Evolutionary conservation across 441 rosid genomes (phyloP).

Genomic region (Gossypium davidsonii): DNA sequence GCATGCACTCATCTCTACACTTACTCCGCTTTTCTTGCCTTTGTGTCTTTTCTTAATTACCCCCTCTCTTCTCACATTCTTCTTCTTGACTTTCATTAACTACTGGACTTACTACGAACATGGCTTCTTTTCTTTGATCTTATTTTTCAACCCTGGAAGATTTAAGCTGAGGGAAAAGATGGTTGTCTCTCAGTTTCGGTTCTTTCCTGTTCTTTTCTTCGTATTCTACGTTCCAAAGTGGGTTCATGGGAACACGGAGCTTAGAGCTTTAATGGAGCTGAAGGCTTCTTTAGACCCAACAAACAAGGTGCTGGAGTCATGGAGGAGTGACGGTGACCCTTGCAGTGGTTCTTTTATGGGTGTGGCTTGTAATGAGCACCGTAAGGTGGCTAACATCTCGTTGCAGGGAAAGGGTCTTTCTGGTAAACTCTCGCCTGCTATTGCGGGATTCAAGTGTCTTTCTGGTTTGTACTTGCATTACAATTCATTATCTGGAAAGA

Average conservation of each 20-base stretch:
- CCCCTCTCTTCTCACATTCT: constrained; percentile 22
- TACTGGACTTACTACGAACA: not conserved
- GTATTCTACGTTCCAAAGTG: constrained; percentile 15
- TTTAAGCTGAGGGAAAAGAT: constrained; percentile 11
- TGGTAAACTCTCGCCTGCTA: constrained; percentile 48
- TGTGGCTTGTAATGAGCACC: constrained; percentile 49
- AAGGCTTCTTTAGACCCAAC: constrained; percentile 56
- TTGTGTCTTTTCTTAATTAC: not conserved
- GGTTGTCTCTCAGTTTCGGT: constrained; percentile 24
- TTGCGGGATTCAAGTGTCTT: constrained; percentile 44
- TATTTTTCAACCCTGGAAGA: not conserved
- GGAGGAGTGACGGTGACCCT: constrained; percentile 51
- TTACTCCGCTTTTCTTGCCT: not conserved
- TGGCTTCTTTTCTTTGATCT: not conserved
- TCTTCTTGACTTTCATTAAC: constrained; percentile 13
- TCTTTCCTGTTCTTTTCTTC: constrained; percentile 22
- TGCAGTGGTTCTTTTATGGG: constrained; percentile 54
- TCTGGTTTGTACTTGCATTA: constrained; percentile 65
- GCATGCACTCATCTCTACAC: constrained; percentile 17
- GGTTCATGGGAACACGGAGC: constrained; percentile 50
- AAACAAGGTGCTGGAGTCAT: constrained; percentile 40
- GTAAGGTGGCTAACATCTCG: constrained; percentile 53
- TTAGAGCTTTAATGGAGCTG: constrained; percentile 65
- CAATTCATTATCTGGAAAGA: constrained; percentile 48
- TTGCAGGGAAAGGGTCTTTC: constrained; percentile 47